Conservation (phyloP, 805 yeast genomes). For the Hanseniaspora vineae region DNA sequence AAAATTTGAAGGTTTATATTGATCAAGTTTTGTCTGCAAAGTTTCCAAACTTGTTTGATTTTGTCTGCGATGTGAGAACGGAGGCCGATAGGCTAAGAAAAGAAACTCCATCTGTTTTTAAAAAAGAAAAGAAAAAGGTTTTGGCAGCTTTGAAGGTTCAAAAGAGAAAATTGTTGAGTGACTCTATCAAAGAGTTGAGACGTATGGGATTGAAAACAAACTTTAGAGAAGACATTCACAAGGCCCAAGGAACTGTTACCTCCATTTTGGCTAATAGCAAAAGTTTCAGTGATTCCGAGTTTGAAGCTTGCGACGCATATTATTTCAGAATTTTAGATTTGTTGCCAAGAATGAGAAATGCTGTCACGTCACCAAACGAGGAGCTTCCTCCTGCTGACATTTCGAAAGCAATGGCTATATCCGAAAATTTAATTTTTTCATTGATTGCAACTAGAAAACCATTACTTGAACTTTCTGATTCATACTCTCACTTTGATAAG, state of each 20-base stretch:
- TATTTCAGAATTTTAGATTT: slow-evolving; percentile 66
- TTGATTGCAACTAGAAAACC: slow-evolving; percentile 43
- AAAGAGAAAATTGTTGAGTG: slow-evolving; percentile 67
- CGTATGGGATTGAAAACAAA: slow-evolving; percentile 63
- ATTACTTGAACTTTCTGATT: slow-evolving; percentile 20
- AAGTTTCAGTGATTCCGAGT: slow-evolving; percentile 28
- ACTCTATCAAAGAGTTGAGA: slow-evolving; percentile 59
- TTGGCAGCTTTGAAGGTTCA: slow-evolving; percentile 67
- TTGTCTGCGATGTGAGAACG: slow-evolving; percentile 39
- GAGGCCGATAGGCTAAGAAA: slow-evolving; percentile 51
- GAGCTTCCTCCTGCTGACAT: slow-evolving; percentile 48
- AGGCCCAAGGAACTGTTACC: slow-evolving; percentile 48
- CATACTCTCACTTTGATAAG: slow-evolving; percentile 10
- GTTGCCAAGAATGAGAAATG: slow-evolving; percentile 62
- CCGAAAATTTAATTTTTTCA: slow-evolving; percentile 55
- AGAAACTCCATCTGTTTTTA: slow-evolving; percentile 64
- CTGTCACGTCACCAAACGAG: slow-evolving; percentile 45
- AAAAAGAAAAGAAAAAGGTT: slow-evolving; percentile 62
- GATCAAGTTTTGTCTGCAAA: slow-evolving; percentile 20
- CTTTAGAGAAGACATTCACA: slow-evolving; percentile 52
- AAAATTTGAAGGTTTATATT: slow-evolving; percentile 42
- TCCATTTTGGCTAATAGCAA: slow-evolving; percentile 43
- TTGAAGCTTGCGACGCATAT: slow-evolving; percentile 37
- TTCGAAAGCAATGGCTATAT: slow-evolving; percentile 61
- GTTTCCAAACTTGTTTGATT: slow-evolving; percentile 38